phyloP scores from a whole-genome alignment of 305 asterid genomes.

The Coffea humblotiana region DNA sequence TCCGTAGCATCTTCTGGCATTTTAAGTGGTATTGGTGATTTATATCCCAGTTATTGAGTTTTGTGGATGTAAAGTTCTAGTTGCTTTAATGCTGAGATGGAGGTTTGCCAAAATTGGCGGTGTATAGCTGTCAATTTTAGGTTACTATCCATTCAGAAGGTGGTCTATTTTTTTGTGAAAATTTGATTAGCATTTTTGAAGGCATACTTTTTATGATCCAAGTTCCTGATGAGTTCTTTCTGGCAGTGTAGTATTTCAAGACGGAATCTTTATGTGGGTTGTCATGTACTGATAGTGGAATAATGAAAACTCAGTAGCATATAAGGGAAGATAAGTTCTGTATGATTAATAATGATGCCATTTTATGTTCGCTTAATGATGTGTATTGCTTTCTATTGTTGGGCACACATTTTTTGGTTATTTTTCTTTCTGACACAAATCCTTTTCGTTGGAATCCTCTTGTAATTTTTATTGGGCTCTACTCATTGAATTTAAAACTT shows the following conservation, averaged over 20 bases:
- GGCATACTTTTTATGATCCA: not conserved
- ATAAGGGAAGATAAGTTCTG: not conserved
- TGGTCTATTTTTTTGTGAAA: no score
- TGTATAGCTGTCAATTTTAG: no score
- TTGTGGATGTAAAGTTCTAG: no score
- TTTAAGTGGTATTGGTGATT: no score
- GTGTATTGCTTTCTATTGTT: not conserved
- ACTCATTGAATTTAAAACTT: not conserved
- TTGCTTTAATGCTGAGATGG: no score
- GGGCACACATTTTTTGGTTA: not conserved
- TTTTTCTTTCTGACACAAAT: not conserved
- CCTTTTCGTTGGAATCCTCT: not conserved
- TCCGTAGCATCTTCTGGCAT: no score
- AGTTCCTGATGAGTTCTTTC: not conserved
- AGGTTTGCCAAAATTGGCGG: no score
- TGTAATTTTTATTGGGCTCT: not conserved
- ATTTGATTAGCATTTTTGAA: not conserved
- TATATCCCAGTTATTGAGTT: no score
- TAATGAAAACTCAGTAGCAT: not conserved
- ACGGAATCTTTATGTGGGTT: not conserved
- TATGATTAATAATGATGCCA: not conserved
- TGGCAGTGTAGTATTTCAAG: not conserved
- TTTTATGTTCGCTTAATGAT: not conserved
- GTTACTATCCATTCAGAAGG: no score
- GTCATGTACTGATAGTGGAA: not conserved